Conservation (phyloP, 805 yeast species). For the Myxozyma kluyveri region DNA sequence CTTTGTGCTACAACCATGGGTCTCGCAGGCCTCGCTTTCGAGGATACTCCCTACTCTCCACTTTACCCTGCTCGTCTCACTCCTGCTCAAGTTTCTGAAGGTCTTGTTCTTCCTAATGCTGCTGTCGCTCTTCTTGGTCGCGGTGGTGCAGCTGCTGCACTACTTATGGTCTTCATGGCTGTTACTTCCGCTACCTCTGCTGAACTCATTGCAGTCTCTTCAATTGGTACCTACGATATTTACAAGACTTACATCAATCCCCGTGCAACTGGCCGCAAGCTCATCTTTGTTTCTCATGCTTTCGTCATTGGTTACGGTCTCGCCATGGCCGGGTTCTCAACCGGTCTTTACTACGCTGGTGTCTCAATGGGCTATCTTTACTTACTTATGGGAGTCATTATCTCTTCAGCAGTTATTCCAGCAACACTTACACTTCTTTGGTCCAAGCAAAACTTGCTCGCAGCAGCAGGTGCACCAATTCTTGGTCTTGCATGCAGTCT, state of each 20-base stretch:
- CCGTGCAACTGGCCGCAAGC: slow-evolving; percentile 62
- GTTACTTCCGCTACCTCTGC: slow-evolving; percentile 86
- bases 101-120: slow-evolving; percentile 60
- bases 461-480: slow-evolving; percentile 73
- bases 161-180: slow-evolving; percentile 76
- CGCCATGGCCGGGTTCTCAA: slow-evolving; percentile 72
- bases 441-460: slow-evolving; percentile 48
- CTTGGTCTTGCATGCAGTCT: slow-evolving; percentile 73
- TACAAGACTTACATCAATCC: slow-evolving; percentile 76
- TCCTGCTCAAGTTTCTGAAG: slow-evolving; percentile 66
- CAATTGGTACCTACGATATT: slow-evolving; percentile 75
- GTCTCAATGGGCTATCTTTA: slow-evolving; percentile 80
- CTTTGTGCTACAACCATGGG: slow-evolving; percentile 39
- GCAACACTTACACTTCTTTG: slow-evolving; percentile 64
- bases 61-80: slow-evolving; percentile 68
- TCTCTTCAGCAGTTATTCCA: slow-evolving; percentile 41
- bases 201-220: slow-evolving; percentile 78
- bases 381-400: slow-evolving; percentile 79
- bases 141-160: slow-evolving; percentile 78
- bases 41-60: slow-evolving; percentile 67
- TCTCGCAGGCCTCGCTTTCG: slow-evolving; percentile 50
- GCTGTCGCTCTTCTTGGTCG: slow-evolving; percentile 77
- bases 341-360: slow-evolving; percentile 75
- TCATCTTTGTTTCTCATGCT: slow-evolving; percentile 62
- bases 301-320: slow-evolving; percentile 56